These are phyloP conservation scores for Lophiostoma macrostomum DNA, from an alignment of 495 filamentous ascomycete species.

Conservation along the genomic window DNA sequence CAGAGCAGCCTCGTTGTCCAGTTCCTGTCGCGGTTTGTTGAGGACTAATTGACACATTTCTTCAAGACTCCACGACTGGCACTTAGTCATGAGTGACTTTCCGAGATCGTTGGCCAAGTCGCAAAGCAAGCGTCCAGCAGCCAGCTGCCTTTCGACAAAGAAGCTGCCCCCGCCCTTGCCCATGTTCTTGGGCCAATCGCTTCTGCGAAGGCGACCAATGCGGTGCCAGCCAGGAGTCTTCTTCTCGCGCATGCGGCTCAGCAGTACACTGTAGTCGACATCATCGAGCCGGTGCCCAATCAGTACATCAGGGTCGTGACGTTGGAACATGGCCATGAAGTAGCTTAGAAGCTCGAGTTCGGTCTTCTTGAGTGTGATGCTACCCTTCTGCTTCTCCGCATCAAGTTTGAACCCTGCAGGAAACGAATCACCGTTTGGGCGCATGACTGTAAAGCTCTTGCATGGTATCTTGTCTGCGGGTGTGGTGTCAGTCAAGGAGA, in stretches of 20 bases:
- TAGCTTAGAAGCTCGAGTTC: slow-evolving; percentile 79
- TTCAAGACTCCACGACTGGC: slow-evolving; percentile 94
- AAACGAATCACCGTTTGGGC: slow-evolving; percentile 70
- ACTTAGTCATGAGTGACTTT: slow-evolving; percentile 95
- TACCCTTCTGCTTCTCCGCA: slow-evolving; percentile 65
- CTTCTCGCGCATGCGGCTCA: slow-evolving; percentile 82
- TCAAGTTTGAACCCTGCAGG: slow-evolving; percentile 82
- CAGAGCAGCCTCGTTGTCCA: slow-evolving; percentile 83
- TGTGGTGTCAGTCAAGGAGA: slow-evolving; percentile 83
- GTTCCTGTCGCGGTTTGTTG: slow-evolving; percentile 65
- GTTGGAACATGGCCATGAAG: slow-evolving; percentile 83
- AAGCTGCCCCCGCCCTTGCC: slow-evolving; percentile 83
- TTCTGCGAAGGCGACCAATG: slow-evolving; percentile 78
- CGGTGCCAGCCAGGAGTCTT: slow-evolving; percentile 92
- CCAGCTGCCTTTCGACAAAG: slow-evolving; percentile 85
- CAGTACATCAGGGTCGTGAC: slow-evolving; percentile 87
- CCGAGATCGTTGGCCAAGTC: slow-evolving; percentile 95
- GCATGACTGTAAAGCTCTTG: slow-evolving; percentile 86
- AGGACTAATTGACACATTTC: slow-evolving; percentile 96
- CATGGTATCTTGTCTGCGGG: slow-evolving; percentile 82
- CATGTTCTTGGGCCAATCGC: slow-evolving; percentile 83
- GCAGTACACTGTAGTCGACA: slow-evolving; percentile 87
- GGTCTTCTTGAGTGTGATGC: slow-evolving; percentile 73
- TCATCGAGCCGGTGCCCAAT: slow-evolving; percentile 96
- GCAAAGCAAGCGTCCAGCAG: slow-evolving; percentile 85